Conservation (phyloP, 2,329 filamentous ascomycete genomes). For the Anisogramma anomala region DNA sequence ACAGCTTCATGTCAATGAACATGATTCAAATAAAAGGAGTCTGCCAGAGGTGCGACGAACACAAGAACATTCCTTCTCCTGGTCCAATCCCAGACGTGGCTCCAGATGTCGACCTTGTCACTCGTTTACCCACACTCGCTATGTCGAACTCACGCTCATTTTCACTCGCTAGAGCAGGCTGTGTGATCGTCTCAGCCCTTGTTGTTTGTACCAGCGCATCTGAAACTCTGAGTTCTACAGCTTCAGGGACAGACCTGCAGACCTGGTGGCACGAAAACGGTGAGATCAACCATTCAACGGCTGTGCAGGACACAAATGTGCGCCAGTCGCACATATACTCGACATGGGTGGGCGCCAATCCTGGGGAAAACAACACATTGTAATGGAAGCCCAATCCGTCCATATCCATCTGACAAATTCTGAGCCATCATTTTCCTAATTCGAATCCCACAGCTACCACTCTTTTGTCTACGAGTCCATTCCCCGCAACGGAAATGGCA, state of each 20-base stretch:
- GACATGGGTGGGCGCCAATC: constrained; percentile 6
- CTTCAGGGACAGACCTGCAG: not conserved
- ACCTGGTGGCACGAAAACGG: constrained; percentile 16
- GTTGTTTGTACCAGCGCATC: too few species aligned
- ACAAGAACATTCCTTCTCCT: too few species aligned
- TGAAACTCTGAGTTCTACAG: not conserved
- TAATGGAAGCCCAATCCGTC: not conserved
- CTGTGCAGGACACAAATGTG: constrained; percentile 10
- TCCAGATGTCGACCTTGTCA: too few species aligned
- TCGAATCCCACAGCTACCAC: not conserved
- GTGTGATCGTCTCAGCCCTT: too few species aligned
- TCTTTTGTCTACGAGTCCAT: constrained; percentile 28
- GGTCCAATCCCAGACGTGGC: too few species aligned
- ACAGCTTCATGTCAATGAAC: too few species aligned
- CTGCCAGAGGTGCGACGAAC: too few species aligned
- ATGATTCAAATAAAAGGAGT: too few species aligned
- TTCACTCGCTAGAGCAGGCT: too few species aligned
- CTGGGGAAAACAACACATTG: constrained; percentile 7
- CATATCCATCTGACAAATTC: not conserved
- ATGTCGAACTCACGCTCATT: too few species aligned
- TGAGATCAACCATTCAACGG: constrained; percentile 13
- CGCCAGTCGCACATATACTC: constrained; percentile 15
- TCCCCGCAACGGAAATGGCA: constrained; percentile 25
- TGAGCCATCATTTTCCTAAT: not conserved
- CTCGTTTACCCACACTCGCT: too few species aligned